Base-by-base conservation (phyloP, 495 filamentous ascomycete genomes). In the Penicillium longicatenatum region DNA sequence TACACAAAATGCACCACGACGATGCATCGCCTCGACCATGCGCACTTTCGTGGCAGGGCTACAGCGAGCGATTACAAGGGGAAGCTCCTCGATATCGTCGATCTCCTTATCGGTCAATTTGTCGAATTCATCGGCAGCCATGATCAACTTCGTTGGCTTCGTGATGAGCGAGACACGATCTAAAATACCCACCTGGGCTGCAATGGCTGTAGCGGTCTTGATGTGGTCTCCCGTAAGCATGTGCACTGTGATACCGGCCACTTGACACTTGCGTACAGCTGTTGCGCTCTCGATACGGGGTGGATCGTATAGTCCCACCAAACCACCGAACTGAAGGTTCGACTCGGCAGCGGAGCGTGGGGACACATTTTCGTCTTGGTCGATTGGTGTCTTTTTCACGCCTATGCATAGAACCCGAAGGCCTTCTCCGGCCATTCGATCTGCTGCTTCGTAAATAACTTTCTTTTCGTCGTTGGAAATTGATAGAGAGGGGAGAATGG, bases 401-500 rank as follows among this genome's bases (percentile, higher is more conserved):
- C 87, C 89, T 44, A 93, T 74, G n/a, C 88, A 89, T 4, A 94
- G 83, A 6, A 93, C 90, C 51, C 90, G 83, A 39, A 92, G 84
- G n/a, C 90, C 90, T 67, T 91, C 85, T 16, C 82, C 82, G 0
- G 90, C 90, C 64, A 91, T 80, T 55, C 76, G 66, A 14, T 83
- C 77, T 50, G 86, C 89, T 35, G 81, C 67, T 37, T 85, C 81
- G 16, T 82, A 71, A 4, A 87, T 85, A 60, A 86, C 75, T 10
- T 77, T 69, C 57, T 81, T 71, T 47, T 81, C 74, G 4, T 76
- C 58, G 12, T 79, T 73, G 29, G 77, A 84, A 11, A 72, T 72
- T 17, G 81, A 82, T n/a, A 90, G 68, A 30, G 70, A 66, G n/a
- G 80, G 75, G 50, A 89, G 65, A 31, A 90, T 73, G 12, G 79